These are phyloP conservation scores for Crucibulum parvulum DNA, from an alignment of 1,284 basidiomycete genomes.

Conservation along the genomic window DNA sequence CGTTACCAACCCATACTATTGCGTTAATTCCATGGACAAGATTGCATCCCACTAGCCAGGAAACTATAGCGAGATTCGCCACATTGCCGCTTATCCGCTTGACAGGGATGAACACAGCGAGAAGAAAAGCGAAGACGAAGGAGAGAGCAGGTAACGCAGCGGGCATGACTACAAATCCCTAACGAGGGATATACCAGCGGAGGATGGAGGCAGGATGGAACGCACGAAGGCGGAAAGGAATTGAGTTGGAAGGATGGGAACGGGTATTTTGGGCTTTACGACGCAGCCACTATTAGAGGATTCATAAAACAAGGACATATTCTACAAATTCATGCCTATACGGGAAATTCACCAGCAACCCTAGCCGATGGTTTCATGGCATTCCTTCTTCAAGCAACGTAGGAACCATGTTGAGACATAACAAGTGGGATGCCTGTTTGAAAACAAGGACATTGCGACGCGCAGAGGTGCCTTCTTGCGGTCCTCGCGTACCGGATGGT, in stretches of 20 bases:
- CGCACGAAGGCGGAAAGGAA: constrained; percentile 48
- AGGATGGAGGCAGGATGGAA: constrained; percentile 63
- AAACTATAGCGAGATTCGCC: constrained; percentile 60
- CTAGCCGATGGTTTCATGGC: too few species aligned
- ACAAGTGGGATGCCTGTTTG: too few species aligned
- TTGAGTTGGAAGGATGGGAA: constrained; percentile 65
- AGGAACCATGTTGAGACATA: too few species aligned
- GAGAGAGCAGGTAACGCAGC: constrained; percentile 53
- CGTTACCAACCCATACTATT: constrained; percentile 61
- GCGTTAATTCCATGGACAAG: constrained; percentile 62
- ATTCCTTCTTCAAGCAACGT: too few species aligned
- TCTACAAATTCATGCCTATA: too few species aligned
- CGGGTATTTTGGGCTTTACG: constrained; percentile 71
- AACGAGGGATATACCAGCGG: constrained; percentile 55
- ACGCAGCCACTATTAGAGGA: constrained; percentile 28
- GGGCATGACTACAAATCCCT: constrained; percentile 45
- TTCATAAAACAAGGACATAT: too few species aligned
- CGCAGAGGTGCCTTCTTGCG: too few species aligned
- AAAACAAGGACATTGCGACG: too few species aligned
- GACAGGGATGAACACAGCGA: constrained; percentile 48
- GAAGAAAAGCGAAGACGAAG: constrained; percentile 50
- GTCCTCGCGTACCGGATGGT: too few species aligned
- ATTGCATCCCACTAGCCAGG: constrained; percentile 63
- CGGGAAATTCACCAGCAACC: too few species aligned
- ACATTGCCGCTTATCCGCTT: constrained; percentile 59